Base-by-base conservation (phyloP, 192 early-diverging fungal species). In the Podila epigama region DNA sequence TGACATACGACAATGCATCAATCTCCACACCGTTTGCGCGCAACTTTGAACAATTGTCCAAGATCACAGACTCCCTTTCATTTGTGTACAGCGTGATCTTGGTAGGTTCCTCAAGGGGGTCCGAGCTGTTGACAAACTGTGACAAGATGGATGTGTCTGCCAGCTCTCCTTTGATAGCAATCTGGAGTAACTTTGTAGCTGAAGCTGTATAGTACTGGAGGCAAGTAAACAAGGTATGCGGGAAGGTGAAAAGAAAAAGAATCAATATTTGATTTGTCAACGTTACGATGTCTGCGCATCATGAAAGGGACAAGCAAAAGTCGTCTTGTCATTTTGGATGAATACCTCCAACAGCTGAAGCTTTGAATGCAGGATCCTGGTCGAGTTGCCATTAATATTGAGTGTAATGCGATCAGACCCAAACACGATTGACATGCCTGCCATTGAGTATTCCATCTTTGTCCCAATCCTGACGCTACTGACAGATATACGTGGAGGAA, bases 161-260 rank as follows among this genome's bases (percentile, higher is more conserved):
- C 20, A 75, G 37, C 31, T 63, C 63, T 13, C 29, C 55, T 12
- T 44, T 35, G 0, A 60, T 75, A 4, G 52, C 52, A 32, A 75
- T 51, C 31, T 68, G 72, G 16, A 75, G 61, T 18, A 75, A 56
- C 48, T 51, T 63, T 25, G 41, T 34, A 2, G 41, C 51, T 0
- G 72, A 63, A 18, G 41, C 65, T 18, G 72, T 68, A 44, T 63
- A 75, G 20, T 63, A 75, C 72, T 75, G 66, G n/a, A 22, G 13
- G 13, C 25, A 20, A 32, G 31, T 42, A 31, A 18, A 18, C 3
- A 28, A 52, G 18, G n/a, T 12, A 16, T 3, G 18, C 9, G 7
- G 39, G 41, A 27, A 5, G 1, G 28, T 27, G 10, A 55, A 33
- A 1, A 1, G 25, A 51, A 9, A 33, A 18, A 20, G 33, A 36